These are phyloP conservation scores for Punica granatum DNA, from an alignment of 345 rosid species.

Conservation along the genomic window DNA sequence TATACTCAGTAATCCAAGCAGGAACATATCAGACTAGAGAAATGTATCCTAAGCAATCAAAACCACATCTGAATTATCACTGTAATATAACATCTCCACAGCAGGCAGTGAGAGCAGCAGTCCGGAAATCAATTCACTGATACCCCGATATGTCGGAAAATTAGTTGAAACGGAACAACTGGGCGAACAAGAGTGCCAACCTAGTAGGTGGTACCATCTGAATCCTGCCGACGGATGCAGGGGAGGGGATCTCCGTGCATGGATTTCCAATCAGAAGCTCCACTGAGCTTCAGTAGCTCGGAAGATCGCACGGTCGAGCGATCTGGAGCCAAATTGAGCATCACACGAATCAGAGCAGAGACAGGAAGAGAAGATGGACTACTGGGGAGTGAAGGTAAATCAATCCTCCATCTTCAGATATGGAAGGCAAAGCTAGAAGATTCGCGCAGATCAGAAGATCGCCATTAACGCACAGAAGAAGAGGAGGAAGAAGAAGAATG, in stretches of 20 bases:
- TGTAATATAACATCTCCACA: too few relatives aligned
- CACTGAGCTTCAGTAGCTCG: neutral
- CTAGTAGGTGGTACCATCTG: neutral
- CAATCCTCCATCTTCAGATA: neutral
- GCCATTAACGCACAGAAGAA: neutral
- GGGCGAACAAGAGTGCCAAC: neutral
- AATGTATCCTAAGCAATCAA: neutral
- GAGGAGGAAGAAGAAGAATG: too few relatives aligned
- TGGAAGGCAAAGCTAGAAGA: neutral
- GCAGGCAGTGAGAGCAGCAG: too few relatives aligned
- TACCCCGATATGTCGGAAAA: too few relatives aligned
- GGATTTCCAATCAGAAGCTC: neutral
- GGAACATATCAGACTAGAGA: neutral
- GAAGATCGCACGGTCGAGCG: neutral
- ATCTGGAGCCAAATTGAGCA: too few relatives aligned
- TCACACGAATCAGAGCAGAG: too few relatives aligned
- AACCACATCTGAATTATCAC: neutral
- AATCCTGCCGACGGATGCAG: neutral
- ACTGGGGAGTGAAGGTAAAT: neutral
- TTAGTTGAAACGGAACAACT: too few relatives aligned
- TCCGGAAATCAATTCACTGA: too few relatives aligned
- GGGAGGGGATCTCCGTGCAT: too few relatives aligned
- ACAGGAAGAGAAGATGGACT: neutral
- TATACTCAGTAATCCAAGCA: too few relatives aligned
- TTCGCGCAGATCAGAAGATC: neutral